phyloP scores from a whole-genome alignment of 139 green algal species.

The Micractinium sp. region DNA sequence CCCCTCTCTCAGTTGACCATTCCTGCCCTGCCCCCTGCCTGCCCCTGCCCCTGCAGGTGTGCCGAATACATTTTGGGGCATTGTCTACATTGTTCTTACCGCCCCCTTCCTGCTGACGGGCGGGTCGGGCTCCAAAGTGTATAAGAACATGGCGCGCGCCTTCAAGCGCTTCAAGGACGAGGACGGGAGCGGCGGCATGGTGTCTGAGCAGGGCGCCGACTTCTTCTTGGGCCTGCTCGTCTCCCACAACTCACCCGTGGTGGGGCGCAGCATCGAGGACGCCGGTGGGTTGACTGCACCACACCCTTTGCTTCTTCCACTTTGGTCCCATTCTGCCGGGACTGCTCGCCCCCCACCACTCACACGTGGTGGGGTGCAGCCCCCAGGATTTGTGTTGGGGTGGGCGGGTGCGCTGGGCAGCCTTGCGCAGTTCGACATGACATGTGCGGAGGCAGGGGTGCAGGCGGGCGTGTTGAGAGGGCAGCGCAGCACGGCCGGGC shows the following conservation, averaged over 20 bases:
- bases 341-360: no score
- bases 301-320: no score
- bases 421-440: no score
- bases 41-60: constrained; percentile 5
- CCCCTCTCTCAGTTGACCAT: no score
- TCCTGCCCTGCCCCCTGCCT: no score
- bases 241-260: constrained; percentile 42
- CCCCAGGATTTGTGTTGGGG: neutral
- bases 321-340: no score
- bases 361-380: no score
- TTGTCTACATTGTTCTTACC: constrained; percentile 51
- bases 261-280: constrained; percentile 46
- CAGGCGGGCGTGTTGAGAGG: no score
- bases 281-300: neutral
- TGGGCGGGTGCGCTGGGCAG: no score
- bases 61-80: constrained; percentile 46
- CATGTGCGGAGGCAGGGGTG: no score
- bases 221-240: constrained; percentile 51
- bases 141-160: neutral
- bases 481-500: neutral
- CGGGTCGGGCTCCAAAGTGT: constrained; percentile 37
- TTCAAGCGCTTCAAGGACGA: neutral
- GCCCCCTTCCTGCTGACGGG: constrained; percentile 44
- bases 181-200: no score
- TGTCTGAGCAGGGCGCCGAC: neutral